These are phyloP conservation scores for Mycena citricolor DNA, from an alignment of 1,284 basidiomycete genomes.

Conservation along the genomic window DNA sequence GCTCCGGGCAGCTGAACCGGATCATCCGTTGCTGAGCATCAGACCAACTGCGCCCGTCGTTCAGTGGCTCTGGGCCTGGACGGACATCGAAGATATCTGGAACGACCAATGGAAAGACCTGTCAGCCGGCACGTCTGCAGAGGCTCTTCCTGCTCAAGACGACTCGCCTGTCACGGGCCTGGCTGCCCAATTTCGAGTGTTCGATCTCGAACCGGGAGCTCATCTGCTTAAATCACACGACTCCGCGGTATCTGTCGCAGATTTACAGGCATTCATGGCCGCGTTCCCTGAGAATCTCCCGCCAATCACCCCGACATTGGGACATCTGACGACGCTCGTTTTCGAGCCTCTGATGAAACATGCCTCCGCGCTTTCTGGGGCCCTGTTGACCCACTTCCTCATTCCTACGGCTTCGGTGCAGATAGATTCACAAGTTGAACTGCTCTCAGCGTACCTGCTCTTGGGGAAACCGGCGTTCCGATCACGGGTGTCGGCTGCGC, in stretches of 20 bases:
- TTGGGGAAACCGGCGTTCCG: conserved; percentile 67
- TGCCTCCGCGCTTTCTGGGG: conserved; percentile 55
- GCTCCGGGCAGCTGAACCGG: conserved; percentile 57
- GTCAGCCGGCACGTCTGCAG: too few species aligned
- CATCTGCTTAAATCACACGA: conserved; percentile 30
- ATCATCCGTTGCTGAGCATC: conserved; percentile 58
- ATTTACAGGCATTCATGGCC: conserved; percentile 48
- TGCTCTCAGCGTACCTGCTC: conserved; percentile 70
- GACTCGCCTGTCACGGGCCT: too few species aligned
- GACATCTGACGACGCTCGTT: conserved; percentile 56
- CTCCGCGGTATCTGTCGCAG: too few species aligned
- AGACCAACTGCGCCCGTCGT: conserved; percentile 37
- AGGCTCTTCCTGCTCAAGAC: too few species aligned
- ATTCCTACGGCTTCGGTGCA: conserved; percentile 50
- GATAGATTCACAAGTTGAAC: conserved; percentile 58
- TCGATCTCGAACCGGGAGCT: conserved; percentile 65
- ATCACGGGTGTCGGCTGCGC: conserved; percentile 56
- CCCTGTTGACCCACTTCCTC: conserved; percentile 61
- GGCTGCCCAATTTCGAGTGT: conserved; percentile 51
- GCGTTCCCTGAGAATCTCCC: conserved; percentile 61
- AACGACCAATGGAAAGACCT: conserved; percentile 23
- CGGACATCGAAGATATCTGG: conserved; percentile 49
- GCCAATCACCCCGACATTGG: conserved; percentile 59
- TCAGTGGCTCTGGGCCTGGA: conserved; percentile 65
- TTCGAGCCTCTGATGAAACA: conserved; percentile 58